A percentile compares a stretch with the other conserved stretches of the same genome.
Evolutionary conservation across 305 asterid genomes (phyloP).

Genomic region (Fraxinus paxiana): DNA sequence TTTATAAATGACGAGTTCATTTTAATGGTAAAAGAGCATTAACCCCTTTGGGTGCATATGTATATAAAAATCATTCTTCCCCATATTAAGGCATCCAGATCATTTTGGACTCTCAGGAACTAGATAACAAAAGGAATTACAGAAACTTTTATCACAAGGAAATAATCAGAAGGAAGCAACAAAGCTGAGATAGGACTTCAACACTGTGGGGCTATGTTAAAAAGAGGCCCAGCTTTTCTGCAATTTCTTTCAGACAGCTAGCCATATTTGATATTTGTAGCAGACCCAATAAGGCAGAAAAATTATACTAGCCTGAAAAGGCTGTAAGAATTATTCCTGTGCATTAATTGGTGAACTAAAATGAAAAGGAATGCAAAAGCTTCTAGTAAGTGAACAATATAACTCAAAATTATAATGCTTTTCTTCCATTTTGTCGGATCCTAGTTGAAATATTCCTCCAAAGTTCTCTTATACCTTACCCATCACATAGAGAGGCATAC

Average conservation of each 20-base stretch:
- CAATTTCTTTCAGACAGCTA: not conserved
- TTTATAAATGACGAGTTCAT: not conserved
- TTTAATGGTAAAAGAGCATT: not conserved
- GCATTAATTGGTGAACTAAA: not conserved
- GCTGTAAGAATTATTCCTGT: not conserved
- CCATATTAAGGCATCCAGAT: not conserved
- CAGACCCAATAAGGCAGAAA: not conserved
- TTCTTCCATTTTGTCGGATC: not conserved
- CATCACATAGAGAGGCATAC: not conserved
- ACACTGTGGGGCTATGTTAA: not conserved
- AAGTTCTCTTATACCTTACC: not conserved
- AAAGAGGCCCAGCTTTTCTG: not conserved
- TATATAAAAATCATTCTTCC: not conserved
- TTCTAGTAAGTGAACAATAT: not conserved
- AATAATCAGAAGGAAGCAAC: not conserved
- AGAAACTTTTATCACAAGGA: not conserved
- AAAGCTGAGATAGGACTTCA: not conserved
- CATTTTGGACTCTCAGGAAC: not conserved
- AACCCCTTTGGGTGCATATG: not conserved
- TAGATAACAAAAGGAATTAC: not conserved
- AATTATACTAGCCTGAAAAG: not conserved
- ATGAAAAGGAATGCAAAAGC: not conserved
- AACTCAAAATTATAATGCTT: not conserved
- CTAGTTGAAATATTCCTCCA: not conserved
- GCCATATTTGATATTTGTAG: not conserved